A percentile compares a stretch with the other conserved stretches of the same genome.
Conservation (phyloP, 1,139 yeast species). For the Sugiyamaella novakii region DNA sequence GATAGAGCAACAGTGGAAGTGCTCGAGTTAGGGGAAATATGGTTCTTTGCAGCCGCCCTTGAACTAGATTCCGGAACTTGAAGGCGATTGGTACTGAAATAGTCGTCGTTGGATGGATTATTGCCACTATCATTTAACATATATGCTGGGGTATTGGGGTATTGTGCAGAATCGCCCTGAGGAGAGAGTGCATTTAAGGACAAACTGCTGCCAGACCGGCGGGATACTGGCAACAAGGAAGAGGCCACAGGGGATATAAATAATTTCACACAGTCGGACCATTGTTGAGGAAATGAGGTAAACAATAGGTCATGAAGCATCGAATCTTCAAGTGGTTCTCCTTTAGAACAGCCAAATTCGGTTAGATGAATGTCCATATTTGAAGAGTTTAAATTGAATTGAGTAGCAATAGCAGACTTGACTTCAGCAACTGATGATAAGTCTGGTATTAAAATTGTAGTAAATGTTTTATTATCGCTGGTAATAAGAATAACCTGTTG, state of each 20-base stretch:
- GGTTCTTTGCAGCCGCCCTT: conserved; percentile 2
- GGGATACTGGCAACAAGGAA: background rate
- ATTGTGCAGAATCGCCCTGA: conserved; percentile 23
- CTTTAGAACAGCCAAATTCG: conserved; percentile 67
- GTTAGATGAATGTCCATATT: conserved; percentile 65
- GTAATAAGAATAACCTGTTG: conserved; percentile 56
- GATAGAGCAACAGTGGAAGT: background rate
- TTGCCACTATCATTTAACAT: conserved; percentile 29
- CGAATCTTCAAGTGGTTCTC: conserved; percentile 57
- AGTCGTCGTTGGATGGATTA: conserved; percentile 24
- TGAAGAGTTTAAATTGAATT: conserved; percentile 47
- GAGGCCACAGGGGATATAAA: conserved; percentile 27
- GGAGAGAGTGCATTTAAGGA: conserved; percentile 22
- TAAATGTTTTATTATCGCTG: conserved; percentile 57
- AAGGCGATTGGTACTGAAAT: conserved; percentile 30
- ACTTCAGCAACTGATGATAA: conserved; percentile 40
- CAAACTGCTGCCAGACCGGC: conserved; percentile 15
- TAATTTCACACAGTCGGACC: conserved; percentile 35
- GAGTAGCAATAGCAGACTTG: conserved; percentile 45
- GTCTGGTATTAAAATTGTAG: conserved; percentile 50
- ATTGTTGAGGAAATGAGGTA: conserved; percentile 7
- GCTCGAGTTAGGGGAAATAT: conserved; percentile 1
- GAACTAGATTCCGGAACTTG: background rate
- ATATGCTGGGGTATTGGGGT: conserved; percentile 38
- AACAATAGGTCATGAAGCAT: conserved; percentile 47